Base-by-base conservation (phyloP, 2,329 filamentous ascomycete species). In the Clarireedia paspali region DNA sequence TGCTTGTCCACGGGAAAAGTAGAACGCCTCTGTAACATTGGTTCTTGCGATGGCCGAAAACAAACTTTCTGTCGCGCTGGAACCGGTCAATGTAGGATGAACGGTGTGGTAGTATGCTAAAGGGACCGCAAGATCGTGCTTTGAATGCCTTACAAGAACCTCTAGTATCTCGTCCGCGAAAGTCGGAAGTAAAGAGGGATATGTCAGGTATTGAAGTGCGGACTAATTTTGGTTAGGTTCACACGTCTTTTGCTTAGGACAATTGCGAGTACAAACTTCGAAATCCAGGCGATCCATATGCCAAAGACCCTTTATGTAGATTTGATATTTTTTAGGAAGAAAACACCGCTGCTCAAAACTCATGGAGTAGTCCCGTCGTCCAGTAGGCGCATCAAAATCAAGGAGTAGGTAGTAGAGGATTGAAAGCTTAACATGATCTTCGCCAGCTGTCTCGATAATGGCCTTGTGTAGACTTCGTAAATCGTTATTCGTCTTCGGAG, bases 231-330 rank as follows among this genome's bases (percentile, higher is more conserved):
- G 36, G 23, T 53, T 24, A 53, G 62, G 71, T 53, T 69, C 63
- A 57, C 57, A 57, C 53, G 20, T 23, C 26, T 53, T 50, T 17
- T 14, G 44, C 20, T 27, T 39, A 38, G 12, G n/a, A 47, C 3
- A 40, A 15, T 30, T 14, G 38, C 39, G 23, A n/a, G 39, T 26
- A 62, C 71, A 6, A 66, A 87, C 83, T 62, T 78, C 74, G 66
- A 89, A 91, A 56, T 89, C 77, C 46, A 83, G 74, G 45, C 81
- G 80, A 67, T 95, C 90, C 69, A 95, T 75, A 64, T 87, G 77
- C 88, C 89, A 95, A 9, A 95, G 73, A 0, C 90, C 90, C 63
- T 87, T 84, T 72, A 94, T 89, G 64, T 91, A 88, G 47, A 88
- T 82, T 70, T 85, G 83, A 70, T 92, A 95, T 62, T 85, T 89